These are phyloP conservation scores for Hypoxylon rickii DNA, from an alignment of 495 filamentous ascomycete species.

Conservation along the genomic window DNA sequence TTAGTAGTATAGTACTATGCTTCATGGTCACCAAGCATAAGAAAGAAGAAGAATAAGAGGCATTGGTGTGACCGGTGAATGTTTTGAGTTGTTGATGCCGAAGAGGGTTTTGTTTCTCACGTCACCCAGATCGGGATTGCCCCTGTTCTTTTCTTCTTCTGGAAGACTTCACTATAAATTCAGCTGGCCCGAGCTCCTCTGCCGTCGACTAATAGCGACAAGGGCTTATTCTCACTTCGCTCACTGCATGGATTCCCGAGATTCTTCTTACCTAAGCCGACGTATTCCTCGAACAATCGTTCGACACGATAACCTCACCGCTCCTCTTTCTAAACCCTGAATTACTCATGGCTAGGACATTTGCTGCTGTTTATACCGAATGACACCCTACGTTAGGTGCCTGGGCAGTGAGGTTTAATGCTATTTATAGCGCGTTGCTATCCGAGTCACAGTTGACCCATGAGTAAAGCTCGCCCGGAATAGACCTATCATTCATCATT, in stretches of 20 bases:
- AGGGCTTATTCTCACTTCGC: conserved; percentile 24
- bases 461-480: no score
- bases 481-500: no score
- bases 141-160: conserved; percentile 20
- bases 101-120: conserved; percentile 25
- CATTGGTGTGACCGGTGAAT: conserved; percentile 24
- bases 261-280: conserved; percentile 19
- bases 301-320: conserved; percentile 22
- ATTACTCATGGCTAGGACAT: not conserved
- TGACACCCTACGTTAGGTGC: no score
- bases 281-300: not conserved
- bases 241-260: not conserved
- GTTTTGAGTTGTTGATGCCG: conserved; percentile 10
- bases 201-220: conserved; percentile 14
- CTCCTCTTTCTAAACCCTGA: conserved; percentile 3
- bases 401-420: no score
- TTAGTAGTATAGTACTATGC: no score
- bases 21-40: no score
- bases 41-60: conserved; percentile 10
- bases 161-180: conserved; percentile 5
- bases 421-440: no score
- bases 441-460: no score
- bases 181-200: conserved; percentile 23
- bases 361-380: no score
- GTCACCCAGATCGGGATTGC: conserved; percentile 21